Evolutionary conservation across 2,329 filamentous ascomycete species (phyloP), one percentile per base, ranked within the genome.

Genomic region (Parastagonospora nodorum): DNA sequence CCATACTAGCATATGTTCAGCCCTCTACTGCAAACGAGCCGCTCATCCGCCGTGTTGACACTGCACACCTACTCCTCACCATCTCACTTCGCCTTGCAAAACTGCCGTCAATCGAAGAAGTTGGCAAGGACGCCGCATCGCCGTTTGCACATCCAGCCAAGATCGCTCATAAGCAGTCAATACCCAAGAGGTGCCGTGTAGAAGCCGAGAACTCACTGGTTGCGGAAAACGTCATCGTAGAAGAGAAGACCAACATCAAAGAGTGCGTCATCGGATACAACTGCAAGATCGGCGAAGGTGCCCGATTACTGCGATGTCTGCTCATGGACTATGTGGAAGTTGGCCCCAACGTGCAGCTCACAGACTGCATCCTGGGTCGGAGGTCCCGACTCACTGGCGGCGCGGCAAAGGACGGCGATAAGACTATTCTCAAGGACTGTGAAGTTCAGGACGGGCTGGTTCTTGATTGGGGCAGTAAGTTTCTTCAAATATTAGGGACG

Each of bases 291-390:
- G 86, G 87, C 55, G 86, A 88, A 61, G 91, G 92, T n/a, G 91
- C 89, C 28, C 89, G 92, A 59, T 76, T 99, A 38, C 87, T 86
- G n/a, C 84, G 92, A 58, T 97, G 93, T 73, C 75, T 97, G 41
- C 77, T 97, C 15, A 97, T 97, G 91, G 93, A 97, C 53, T 90
- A 90, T 3, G 92, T 90, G 0, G 86, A 90, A 7, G 82, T 99
- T 10, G 92, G 90, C 11, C 89, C 90, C 64, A 88, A 88, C 37
- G 92, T 88, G 67, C 91, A 91, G 72, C 78, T 97, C 44, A 94
- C 89, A 1, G 89, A 90, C 16, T 97, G 92, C 67, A 89, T 97
- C 29, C 76, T 97, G 35, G 94, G 94, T 4, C 85, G 88, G 66
- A 79, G 90, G 55, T 89, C 88, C 59, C 87, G 88, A 64, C 85